phyloP scores from a whole-genome alignment of 2,329 filamentous ascomycete genomes.

The Fusarium avenaceum region DNA sequence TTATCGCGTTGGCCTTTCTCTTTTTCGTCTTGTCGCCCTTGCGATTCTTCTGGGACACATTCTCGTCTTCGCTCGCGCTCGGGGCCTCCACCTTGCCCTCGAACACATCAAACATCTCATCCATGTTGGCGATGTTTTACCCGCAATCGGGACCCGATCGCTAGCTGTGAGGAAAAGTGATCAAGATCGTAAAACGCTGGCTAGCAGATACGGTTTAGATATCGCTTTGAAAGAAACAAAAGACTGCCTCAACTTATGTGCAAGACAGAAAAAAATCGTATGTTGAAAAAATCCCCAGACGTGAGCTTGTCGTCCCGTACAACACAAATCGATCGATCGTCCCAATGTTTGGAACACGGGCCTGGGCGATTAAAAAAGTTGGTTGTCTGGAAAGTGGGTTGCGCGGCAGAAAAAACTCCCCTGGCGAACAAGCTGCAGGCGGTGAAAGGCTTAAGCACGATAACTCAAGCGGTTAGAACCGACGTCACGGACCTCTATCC shows the following conservation, averaged over 20 bases:
- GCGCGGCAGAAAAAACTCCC: slow-evolving; percentile 48
- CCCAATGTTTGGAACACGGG: slow-evolving; percentile 41
- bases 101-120: slow-evolving; percentile 87
- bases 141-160: slow-evolving; percentile 30
- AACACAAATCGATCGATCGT: slow-evolving; percentile 44
- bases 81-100: slow-evolving; percentile 68
- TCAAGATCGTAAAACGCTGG: slow-evolving; percentile 31
- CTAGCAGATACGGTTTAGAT: not conserved
- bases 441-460: slow-evolving; percentile 29
- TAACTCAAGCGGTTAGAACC: slow-evolving; percentile 29
- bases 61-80: slow-evolving; percentile 61
- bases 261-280: slow-evolving; percentile 9
- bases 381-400: slow-evolving; percentile 46
- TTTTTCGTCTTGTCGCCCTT: slow-evolving; percentile 80
- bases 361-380: slow-evolving; percentile 45
- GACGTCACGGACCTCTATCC: slow-evolving; percentile 38
- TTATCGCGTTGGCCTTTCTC: slow-evolving; percentile 80
- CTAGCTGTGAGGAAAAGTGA: slow-evolving; percentile 25
- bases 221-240: not conserved
- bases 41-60: slow-evolving; percentile 63
- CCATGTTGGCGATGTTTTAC: slow-evolving; percentile 63
- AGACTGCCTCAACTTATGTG: not conserved
- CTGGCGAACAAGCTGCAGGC: slow-evolving; percentile 38
- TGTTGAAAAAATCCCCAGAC: slow-evolving; percentile 3
- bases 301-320: slow-evolving; percentile 30